Conservation (phyloP, 805 yeast genomes). For the Lipomyces spencermartinsiae region DNA sequence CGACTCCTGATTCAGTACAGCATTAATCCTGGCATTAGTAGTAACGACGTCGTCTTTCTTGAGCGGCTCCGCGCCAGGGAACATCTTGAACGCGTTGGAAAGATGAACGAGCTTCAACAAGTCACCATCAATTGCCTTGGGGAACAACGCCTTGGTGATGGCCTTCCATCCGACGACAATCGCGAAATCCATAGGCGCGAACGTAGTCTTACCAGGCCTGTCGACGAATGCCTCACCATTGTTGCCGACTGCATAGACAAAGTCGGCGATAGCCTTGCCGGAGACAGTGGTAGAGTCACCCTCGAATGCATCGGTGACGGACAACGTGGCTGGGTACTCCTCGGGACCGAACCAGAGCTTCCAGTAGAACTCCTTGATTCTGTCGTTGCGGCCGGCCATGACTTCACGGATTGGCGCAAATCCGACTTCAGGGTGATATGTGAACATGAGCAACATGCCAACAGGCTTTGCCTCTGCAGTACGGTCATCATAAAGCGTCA, state of each 20-base stretch:
- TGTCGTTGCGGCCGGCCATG: conserved; percentile 85
- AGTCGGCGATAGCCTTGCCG: conserved; percentile 81
- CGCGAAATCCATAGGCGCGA: conserved; percentile 99
- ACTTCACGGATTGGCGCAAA: conserved; percentile 93
- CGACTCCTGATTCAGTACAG: conserved; percentile 87
- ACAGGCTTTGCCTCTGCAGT: conserved; percentile 77
- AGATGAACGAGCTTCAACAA: conserved; percentile 90
- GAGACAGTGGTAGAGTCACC: conserved; percentile 75
- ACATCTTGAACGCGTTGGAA: conserved; percentile 92
- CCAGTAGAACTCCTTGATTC: conserved; percentile 98
- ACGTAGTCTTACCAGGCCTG: conserved; percentile 79
- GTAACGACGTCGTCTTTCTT: conserved; percentile 85
- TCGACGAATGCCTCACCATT: conserved; percentile 94
- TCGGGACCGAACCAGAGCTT: conserved; percentile 85
- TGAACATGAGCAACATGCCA: conserved; percentile 77
- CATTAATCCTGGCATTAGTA: conserved; percentile 81
- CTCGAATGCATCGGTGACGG: conserved; percentile 70
- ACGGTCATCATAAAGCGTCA: conserved; percentile 85
- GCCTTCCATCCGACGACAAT: conserved; percentile 99
- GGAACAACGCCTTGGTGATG: conserved; percentile 97
- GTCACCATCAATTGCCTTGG: conserved; percentile 94
- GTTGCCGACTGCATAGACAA: conserved; percentile 97
- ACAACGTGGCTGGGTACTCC: conserved; percentile 58
- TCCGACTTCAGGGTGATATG: conserved; percentile 84
- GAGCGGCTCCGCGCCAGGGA: conserved; percentile 89